phyloP scores from a whole-genome alignment of 345 rosid genomes.

The Euclidium syriacum region DNA sequence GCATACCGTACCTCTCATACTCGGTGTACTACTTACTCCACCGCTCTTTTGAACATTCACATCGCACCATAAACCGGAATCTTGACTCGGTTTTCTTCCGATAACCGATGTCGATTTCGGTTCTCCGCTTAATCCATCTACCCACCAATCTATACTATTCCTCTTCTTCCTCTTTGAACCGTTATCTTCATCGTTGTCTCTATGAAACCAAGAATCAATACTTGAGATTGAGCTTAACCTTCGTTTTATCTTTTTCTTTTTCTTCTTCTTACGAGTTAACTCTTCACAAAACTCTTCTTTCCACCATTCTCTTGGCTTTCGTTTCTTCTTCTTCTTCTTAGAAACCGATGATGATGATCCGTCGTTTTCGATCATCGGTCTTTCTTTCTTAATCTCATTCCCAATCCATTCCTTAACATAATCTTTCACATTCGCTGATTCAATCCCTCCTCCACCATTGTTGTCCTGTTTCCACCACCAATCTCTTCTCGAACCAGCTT shows the following conservation, averaged over 20 bases:
- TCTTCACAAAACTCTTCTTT: constrained; percentile 83
- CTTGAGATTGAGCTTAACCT: constrained; percentile 34
- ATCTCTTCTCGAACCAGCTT: constrained; percentile 48
- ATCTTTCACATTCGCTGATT: constrained; percentile 68
- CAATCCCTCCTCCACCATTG: constrained; percentile 41
- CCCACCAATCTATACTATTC: constrained; percentile 69
- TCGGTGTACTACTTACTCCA: constrained; percentile 72
- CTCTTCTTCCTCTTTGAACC: constrained; percentile 42
- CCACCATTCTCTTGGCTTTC: constrained; percentile 87
- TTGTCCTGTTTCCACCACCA: constrained; percentile 86
- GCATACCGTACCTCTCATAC: constrained; percentile 86
- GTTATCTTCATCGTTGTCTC: constrained; percentile 40
- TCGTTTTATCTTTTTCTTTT: constrained; percentile 50
- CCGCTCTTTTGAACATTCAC: constrained; percentile 71
- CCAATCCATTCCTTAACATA: constrained; percentile 87
- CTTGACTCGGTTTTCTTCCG: constrained; percentile 48
- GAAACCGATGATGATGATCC: constrained; percentile 29
- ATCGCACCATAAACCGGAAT: constrained; percentile 44
- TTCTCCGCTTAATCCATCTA: constrained; percentile 71
- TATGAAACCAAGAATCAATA: constrained; percentile 65
- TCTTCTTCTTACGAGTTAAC: constrained; percentile 41
- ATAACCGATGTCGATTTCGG: constrained; percentile 31
- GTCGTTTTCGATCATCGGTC: constrained; percentile 35
- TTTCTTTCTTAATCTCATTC: constrained; percentile 65
- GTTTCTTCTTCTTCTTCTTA: constrained; percentile 43